phyloP scores from a whole-genome alignment of 1,139 yeast genomes.

The Zygosaccharomyces pseudobailii region DNA sequence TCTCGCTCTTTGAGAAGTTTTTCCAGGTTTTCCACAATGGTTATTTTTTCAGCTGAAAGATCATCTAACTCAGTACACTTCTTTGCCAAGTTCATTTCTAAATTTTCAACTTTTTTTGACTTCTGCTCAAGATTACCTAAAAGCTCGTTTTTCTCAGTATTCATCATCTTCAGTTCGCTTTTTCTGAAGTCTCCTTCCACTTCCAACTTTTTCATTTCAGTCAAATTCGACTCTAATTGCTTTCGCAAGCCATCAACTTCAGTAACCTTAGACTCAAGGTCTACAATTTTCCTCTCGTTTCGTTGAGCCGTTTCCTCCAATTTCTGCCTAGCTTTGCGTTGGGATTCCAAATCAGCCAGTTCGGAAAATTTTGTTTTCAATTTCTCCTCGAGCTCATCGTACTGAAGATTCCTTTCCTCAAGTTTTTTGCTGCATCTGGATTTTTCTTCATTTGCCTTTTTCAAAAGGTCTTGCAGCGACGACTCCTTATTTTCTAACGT shows the following conservation, averaged over 20 bases:
- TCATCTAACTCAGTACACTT: background rate
- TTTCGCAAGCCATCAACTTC: constrained; percentile 2
- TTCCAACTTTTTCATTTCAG: background rate
- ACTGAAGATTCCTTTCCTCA: background rate
- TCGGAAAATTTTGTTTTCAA: background rate
- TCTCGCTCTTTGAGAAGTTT: constrained; percentile 2
- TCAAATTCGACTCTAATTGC: background rate
- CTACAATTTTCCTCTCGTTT: background rate
- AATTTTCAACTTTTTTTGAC: background rate
- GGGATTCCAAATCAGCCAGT: background rate
- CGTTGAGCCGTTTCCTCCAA: background rate
- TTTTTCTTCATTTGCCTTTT: constrained; percentile 6
- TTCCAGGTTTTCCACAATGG: background rate
- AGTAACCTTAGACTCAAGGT: constrained; percentile 3
- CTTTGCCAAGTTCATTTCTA: background rate
- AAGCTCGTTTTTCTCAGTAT: background rate
- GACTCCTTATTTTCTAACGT: background rate
- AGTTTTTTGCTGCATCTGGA: constrained; percentile 6
- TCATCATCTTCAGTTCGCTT: background rate
- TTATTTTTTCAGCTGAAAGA: background rate
- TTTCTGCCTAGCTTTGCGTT: background rate
- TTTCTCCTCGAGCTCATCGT: background rate
- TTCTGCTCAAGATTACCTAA: background rate
- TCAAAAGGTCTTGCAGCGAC: constrained; percentile 7
- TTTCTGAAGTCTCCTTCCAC: background rate